Percentiles rank a stretch among this genome's conserved stretches.
These are phyloP conservation scores for Rhododendron kiyosumense DNA, from an alignment of 148 eudicot genomes.

Conservation along the genomic window DNA sequence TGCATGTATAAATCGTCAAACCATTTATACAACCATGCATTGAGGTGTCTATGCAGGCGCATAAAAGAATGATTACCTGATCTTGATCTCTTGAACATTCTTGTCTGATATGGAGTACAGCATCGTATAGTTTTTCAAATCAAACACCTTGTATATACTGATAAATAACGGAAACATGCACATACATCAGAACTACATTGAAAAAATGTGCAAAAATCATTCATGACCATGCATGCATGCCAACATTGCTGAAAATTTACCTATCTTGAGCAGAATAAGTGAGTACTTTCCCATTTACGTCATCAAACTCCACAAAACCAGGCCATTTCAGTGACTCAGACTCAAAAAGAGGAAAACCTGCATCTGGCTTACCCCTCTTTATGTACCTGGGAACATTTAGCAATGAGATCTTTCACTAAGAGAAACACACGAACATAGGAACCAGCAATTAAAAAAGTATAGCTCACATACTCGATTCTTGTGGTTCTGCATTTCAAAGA, in stretches of 20 bases:
- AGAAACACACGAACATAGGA: not conserved
- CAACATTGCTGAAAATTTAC: slow-evolving; percentile 20
- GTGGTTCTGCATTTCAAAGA: slow-evolving; percentile 97
- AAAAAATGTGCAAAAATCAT: not conserved
- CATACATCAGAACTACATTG: not conserved
- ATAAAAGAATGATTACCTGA: slow-evolving; percentile 48
- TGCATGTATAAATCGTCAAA: not conserved
- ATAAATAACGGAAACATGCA: not conserved
- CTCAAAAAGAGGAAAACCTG: slow-evolving; percentile 94
- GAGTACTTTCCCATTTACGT: slow-evolving; percentile 89
- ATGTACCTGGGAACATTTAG: slow-evolving; percentile 52
- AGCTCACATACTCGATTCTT: slow-evolving; percentile 72
- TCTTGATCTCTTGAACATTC: slow-evolving; percentile 94
- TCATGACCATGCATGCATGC: not conserved
- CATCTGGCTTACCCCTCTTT: slow-evolving; percentile 89
- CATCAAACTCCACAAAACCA: slow-evolving; percentile 98
- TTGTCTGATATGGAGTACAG: slow-evolving; percentile 88
- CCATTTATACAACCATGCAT: not conserved
- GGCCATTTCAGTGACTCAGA: slow-evolving; percentile 98
- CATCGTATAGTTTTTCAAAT: slow-evolving; percentile 89
- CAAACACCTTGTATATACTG: slow-evolving; percentile 90
- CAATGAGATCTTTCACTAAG: not conserved
- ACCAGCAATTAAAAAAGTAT: not conserved
- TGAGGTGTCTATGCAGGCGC: not conserved
- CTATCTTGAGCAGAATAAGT: slow-evolving; percentile 88